Conservation (phyloP, 305 asterid species). For the Andrographis paniculata region DNA sequence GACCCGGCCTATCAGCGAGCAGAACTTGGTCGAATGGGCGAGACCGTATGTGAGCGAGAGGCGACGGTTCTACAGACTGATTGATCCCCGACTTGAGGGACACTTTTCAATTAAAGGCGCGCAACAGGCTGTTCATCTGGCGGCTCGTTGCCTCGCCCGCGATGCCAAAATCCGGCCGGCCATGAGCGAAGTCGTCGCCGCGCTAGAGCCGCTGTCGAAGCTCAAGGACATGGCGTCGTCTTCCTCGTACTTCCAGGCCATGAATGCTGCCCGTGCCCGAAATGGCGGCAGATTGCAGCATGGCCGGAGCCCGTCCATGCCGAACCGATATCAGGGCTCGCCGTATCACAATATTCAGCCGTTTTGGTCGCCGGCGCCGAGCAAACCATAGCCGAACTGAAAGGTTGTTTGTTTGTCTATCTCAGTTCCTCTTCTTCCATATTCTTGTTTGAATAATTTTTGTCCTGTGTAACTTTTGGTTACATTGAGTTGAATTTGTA, state of each 20-base stretch:
- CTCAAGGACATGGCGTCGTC: conserved; percentile 38
- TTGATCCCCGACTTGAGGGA: conserved; percentile 49
- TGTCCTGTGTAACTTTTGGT: no score
- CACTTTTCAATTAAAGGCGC: conserved; percentile 43
- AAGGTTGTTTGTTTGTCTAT: no score
- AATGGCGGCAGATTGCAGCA: conserved; percentile 28
- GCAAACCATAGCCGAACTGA: neutral
- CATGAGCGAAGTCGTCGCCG: conserved; percentile 47
- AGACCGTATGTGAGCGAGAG: conserved; percentile 32
- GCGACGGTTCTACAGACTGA: conserved; percentile 26
- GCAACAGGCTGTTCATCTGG: conserved; percentile 50
- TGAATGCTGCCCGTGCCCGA: conserved; percentile 34
- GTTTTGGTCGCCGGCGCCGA: conserved; percentile 30
- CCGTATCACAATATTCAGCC: conserved; percentile 27
- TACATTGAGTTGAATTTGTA: no score
- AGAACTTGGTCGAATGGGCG: conserved; percentile 49
- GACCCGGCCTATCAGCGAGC: conserved; percentile 35
- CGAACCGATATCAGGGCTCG: conserved; percentile 23
- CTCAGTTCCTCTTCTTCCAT: no score
- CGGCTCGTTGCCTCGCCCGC: conserved; percentile 37
- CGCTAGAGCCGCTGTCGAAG: conserved; percentile 34
- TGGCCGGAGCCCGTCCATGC: conserved; percentile 38
- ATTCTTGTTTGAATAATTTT: no score
- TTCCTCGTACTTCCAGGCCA: conserved; percentile 32
- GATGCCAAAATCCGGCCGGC: conserved; percentile 44